A percentile compares a stretch with the other conserved stretches of the same genome.
These are phyloP conservation scores for Phytopythium sindhum DNA, from an alignment of 352 stramenopile genomes.

Conservation along the genomic window DNA sequence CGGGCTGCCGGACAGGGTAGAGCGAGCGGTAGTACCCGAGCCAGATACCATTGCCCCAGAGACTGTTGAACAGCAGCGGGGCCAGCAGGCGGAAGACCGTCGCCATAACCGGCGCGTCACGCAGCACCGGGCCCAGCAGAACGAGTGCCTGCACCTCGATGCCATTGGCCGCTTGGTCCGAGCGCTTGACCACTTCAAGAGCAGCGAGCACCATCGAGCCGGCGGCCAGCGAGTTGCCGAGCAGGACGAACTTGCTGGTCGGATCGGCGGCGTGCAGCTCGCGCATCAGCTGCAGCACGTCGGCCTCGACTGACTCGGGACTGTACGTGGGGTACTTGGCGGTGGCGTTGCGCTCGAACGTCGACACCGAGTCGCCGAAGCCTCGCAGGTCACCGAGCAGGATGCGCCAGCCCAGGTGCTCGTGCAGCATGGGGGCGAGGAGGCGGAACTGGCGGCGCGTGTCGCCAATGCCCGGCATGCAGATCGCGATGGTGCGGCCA, in stretches of 20 bases:
- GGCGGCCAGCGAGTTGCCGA: constrained; percentile 36
- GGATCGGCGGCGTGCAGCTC: constrained; percentile 16
- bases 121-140: constrained; percentile 30
- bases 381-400: constrained; percentile 39
- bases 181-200: background rate
- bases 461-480: constrained; percentile 37
- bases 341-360: constrained; percentile 9
- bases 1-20: constrained; percentile 17
- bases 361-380: constrained; percentile 33
- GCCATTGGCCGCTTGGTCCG: background rate
- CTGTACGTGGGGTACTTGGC: constrained; percentile 23
- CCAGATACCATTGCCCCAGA: constrained; percentile 29
- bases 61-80: constrained; percentile 25
- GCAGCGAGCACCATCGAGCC: constrained; percentile 32
- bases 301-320: constrained; percentile 25
- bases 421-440: constrained; percentile 34
- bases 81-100: constrained; percentile 28
- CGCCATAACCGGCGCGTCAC: constrained; percentile 16
- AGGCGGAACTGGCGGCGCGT: constrained; percentile 38
- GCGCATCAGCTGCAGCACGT: constrained; percentile 24
- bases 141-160: constrained; percentile 19
- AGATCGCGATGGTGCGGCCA: constrained; percentile 24
- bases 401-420: constrained; percentile 24
- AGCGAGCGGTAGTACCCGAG: constrained; percentile 39
- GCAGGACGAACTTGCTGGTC: constrained; percentile 24